Evolutionary conservation across 352 stramenopile genomes (phyloP), one percentile per base, ranked within the genome.

Genomic region (Phytophthora syringae): DNA sequence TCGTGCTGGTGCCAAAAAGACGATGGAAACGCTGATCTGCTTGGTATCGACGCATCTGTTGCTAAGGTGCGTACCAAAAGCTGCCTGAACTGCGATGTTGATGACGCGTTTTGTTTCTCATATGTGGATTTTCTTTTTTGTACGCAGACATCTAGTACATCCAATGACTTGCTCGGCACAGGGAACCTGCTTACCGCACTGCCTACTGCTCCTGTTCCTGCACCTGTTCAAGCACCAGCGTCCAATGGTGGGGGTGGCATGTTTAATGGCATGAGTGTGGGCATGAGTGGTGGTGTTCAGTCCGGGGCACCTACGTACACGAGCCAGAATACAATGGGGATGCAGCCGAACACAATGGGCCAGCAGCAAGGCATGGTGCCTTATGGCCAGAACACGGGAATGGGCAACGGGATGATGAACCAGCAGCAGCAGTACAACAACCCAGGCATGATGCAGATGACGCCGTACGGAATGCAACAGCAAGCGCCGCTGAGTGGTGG

Each of bases 381-480:
- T 16, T 69, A 77, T 30, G 64, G 64, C 24, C 72, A 77, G 34
- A 75, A 67, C 39, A 66, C 40, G 21, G 65, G 68, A 12, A 74
- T 81, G 64, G 58, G 57, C 50, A 69, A 62, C 37, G 72, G 69
- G 20, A 76, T 82, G 58, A 79, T 74, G 54, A 73, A 80, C 37
- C 72, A 89, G 60, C 67, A 62, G 44, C 60, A 67, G 52, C 49
- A 68, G 37, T 60, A 74, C 42, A 81, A 88, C 70, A 88, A 85
- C 53, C 67, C 76, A 16, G 71, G 58, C 28, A 84, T 87, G 79
- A 87, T 87, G 76, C 85, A 93, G 63, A 87, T 93, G 79, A 89
- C 80, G 27, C 84, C 84, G 60, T 93, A 92, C 63, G 85, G 85
- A 24, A 73, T 92, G 47, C 69, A 86, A 32, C 73, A 83, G 32